Conservation (phyloP, 257 asterid species). For the Forsythia viridissima region DNA sequence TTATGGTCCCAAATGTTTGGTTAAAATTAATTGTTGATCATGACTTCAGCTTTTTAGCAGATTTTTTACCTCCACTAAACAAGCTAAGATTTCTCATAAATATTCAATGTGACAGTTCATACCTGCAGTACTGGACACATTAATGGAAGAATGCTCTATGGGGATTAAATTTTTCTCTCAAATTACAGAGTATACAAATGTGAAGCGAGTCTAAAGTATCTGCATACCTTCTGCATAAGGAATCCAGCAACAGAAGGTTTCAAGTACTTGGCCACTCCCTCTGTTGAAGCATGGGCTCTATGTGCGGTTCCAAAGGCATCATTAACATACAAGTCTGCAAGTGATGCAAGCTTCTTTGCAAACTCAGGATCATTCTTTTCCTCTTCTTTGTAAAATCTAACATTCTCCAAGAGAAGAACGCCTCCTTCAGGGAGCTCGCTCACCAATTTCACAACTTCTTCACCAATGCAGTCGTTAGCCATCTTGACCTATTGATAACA, state of each 20-base stretch:
- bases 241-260: constrained; percentile 58
- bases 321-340: constrained; percentile 56
- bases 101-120: not conserved
- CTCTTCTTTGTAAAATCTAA: constrained; percentile 56
- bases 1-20: too few species aligned
- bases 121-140: not conserved
- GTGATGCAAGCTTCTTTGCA: constrained; percentile 60
- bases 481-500: constrained; percentile 35
- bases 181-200: not conserved
- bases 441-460: constrained; percentile 43
- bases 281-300: constrained; percentile 58
- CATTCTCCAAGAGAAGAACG: constrained; percentile 47
- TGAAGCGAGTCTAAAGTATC: not conserved
- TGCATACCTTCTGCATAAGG: constrained; percentile 53
- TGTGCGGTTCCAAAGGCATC: constrained; percentile 59
- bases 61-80: too few species aligned
- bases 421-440: constrained; percentile 42
- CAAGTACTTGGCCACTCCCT: constrained; percentile 52
- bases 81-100: not conserved
- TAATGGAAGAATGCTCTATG: not conserved
- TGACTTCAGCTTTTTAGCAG: too few species aligned
- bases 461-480: constrained; percentile 51
- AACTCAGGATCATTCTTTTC: constrained; percentile 63
- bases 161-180: not conserved
- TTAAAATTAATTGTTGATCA: too few species aligned